phyloP scores from a whole-genome alignment of 1,139 yeast species.

The Blastobotrys petasosporus region DNA sequence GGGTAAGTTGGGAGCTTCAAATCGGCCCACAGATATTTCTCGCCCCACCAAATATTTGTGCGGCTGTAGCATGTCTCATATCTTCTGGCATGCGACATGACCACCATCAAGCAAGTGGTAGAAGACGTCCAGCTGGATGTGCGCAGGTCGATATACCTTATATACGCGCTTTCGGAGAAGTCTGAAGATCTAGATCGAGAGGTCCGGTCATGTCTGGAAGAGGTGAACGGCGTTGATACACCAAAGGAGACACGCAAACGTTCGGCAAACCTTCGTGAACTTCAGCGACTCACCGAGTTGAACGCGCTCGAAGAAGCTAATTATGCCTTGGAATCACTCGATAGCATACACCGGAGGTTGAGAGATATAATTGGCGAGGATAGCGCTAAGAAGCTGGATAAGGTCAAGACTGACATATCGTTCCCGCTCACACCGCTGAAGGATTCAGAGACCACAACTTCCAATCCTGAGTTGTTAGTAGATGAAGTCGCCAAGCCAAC shows the following conservation, averaged over 20 bases:
- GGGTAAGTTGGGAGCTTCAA: no score
- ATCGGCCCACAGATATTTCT: no score
- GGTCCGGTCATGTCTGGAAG: constrained; percentile 12
- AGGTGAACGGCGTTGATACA: neutral
- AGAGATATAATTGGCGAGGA: no score
- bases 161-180: constrained; percentile 5
- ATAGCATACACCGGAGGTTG: neutral
- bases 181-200: neutral
- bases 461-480: no score
- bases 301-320: constrained; percentile 10
- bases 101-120: constrained; percentile 4
- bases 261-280: neutral
- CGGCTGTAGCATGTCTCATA: no score
- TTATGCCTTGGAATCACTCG: constrained; percentile 7
- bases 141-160: constrained; percentile 7
- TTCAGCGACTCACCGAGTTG: constrained; percentile 2
- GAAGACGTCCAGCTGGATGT: constrained; percentile 9
- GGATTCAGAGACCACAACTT: no score
- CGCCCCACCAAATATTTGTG: no score
- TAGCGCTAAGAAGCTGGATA: no score
- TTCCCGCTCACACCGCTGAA: no score
- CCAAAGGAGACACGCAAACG: neutral
- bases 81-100: no score
- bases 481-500: no score
- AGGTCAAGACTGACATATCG: no score